These are phyloP conservation scores for Calonectria pauciramosa DNA, from an alignment of 2,329 filamentous ascomycete genomes.

Conservation along the genomic window DNA sequence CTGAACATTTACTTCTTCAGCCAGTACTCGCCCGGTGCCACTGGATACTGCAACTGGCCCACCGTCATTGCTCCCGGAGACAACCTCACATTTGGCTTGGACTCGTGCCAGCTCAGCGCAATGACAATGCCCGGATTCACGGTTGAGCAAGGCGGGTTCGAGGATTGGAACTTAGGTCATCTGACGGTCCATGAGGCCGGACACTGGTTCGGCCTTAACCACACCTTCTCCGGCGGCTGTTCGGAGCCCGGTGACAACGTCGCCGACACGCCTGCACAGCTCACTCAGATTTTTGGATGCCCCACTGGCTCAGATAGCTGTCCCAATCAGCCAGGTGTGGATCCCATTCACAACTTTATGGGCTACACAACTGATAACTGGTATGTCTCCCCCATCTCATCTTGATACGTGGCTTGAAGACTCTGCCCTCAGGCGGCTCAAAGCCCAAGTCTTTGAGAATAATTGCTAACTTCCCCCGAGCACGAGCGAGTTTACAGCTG, in stretches of 20 bases:
- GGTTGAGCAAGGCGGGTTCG: not conserved
- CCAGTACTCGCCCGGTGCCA: slow-evolving; percentile 26
- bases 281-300: slow-evolving; percentile 35
- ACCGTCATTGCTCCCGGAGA: slow-evolving; percentile 10
- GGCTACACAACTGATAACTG: not conserved
- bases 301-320: slow-evolving; percentile 46
- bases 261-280: slow-evolving; percentile 54
- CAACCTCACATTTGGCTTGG: not conserved
- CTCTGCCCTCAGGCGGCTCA: not conserved
- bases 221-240: slow-evolving; percentile 54
- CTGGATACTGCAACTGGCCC: slow-evolving; percentile 27
- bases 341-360: slow-evolving; percentile 2
- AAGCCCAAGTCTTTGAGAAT: not conserved
- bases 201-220: not conserved
- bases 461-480: not conserved
- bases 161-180: not conserved
- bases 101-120: slow-evolving; percentile 4
- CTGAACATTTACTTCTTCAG: slow-evolving; percentile 47
- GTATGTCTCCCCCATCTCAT: not conserved
- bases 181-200: not conserved
- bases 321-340: not conserved
- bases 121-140: slow-evolving; percentile 1
- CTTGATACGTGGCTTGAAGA: not conserved
- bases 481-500: not conserved
- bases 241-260: slow-evolving; percentile 51